A percentile compares a stretch with the other conserved stretches of the same genome.
These are phyloP conservation scores for Penicillium robsamsonii DNA, from an alignment of 495 filamentous ascomycete genomes.

Conservation along the genomic window DNA sequence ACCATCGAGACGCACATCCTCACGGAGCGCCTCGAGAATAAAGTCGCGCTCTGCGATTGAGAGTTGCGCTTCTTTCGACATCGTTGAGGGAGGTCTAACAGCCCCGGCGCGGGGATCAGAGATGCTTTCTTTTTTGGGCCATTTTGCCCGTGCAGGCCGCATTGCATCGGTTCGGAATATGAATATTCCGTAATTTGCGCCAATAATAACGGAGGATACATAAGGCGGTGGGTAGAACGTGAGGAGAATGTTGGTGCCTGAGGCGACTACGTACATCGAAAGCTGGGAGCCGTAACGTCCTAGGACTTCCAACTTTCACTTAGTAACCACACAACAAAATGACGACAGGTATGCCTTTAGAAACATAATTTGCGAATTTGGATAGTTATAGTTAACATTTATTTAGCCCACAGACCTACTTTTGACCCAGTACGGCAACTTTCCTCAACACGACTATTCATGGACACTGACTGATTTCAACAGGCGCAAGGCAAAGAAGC, in stretches of 20 bases:
- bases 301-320: neutral
- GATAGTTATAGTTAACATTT: conserved; percentile 24
- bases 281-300: neutral
- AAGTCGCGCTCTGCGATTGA: conserved; percentile 78
- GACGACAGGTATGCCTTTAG: conserved; percentile 58
- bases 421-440: conserved; percentile 74
- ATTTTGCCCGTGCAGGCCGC: conserved; percentile 27
- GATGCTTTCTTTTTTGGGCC: conserved; percentile 24
- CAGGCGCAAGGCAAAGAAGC: conserved; percentile 94
- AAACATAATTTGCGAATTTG: neutral
- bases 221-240: conserved; percentile 14
- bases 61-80: conserved; percentile 87
- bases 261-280: conserved; percentile 1
- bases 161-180: conserved; percentile 21
- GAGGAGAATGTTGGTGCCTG: conserved; percentile 2
- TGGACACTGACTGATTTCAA: conserved; percentile 16
- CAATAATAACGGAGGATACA: conserved; percentile 2
- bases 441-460: conserved; percentile 22
- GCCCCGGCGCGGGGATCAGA: conserved; percentile 28
- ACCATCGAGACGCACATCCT: conserved; percentile 79
- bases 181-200: neutral
- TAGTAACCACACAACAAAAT: conserved; percentile 39
- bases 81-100: conserved; percentile 39
- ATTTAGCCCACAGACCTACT: conserved; percentile 73
- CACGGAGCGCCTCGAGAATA: conserved; percentile 68